Evolutionary conservation across 306 rosid species (phyloP).

Genomic region (Hylodesmum podocarpum): DNA sequence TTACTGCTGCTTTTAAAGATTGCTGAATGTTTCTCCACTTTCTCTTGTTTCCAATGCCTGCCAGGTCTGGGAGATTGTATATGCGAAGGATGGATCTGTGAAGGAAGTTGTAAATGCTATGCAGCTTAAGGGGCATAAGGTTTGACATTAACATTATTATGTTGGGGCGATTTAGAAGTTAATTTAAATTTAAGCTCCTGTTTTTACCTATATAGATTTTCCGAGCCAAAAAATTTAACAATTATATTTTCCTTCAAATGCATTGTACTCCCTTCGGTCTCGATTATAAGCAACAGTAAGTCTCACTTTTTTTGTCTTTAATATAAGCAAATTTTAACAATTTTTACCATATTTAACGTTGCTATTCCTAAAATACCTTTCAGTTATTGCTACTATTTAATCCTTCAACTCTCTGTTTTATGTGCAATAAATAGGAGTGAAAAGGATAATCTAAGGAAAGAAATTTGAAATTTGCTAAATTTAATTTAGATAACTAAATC

Average conservation of each 20-base stretch:
- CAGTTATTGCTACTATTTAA: too few species aligned
- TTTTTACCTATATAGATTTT: slow-evolving; percentile 7
- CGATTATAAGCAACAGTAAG: too few species aligned
- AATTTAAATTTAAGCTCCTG: not conserved
- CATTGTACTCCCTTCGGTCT: not conserved
- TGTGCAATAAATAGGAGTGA: too few species aligned
- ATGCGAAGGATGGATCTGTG: slow-evolving; percentile 90
- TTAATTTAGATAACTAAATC: too few species aligned
- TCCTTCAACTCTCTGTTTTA: too few species aligned
- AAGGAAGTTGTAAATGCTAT: slow-evolving; percentile 88
- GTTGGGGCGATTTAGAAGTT: slow-evolving; percentile 14
- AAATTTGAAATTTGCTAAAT: too few species aligned
- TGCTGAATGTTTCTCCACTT: slow-evolving; percentile 15
- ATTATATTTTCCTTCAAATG: not conserved
- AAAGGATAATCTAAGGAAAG: too few species aligned
- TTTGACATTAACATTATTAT: slow-evolving; percentile 26
- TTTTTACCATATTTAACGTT: too few species aligned
- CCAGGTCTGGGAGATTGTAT: slow-evolving; percentile 94
- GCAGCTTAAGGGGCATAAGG: slow-evolving; percentile 99
- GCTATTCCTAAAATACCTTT: too few species aligned
- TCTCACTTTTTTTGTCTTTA: too few species aligned
- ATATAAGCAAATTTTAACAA: too few species aligned
- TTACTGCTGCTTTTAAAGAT: not conserved
- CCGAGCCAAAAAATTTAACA: not conserved
- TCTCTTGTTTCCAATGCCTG: slow-evolving; percentile 21